Evolutionary conservation across 371 early-diverging fungal genomes (phyloP), one percentile per base, ranked within the genome.

Genomic region (Scutellospora calospora): DNA sequence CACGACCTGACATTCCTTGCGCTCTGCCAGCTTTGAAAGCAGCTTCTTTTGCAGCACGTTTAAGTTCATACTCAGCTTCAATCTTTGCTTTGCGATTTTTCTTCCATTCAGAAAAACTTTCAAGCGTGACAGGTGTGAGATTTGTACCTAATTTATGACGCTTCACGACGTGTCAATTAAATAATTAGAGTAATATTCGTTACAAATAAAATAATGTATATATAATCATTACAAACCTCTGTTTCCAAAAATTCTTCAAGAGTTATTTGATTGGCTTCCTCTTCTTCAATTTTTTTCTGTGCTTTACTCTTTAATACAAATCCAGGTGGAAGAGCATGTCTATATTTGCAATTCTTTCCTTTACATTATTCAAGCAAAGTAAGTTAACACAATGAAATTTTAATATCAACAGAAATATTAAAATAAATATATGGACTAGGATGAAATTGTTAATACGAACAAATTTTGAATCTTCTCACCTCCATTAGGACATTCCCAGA

Each of bases 401-500:
- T 33, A 6, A 41, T 27, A n/a, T 38, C n/a, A 54, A 51, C 5
- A 18, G 11, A 41, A 16, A 45, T 57, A n/a, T 12, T 86, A 83
- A 79, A n/a, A 80, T 27, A 38, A 63, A 54, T 25, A 51, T 33
- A 57, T 31, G 22, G n/a, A 77, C 4, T 29, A 41, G 25, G 5
- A n/a, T 25, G 51, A 33, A 31, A 8, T 16, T 59, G 22, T 8
- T 31, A 74, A 22, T 59, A 55, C 68, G 45, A 66, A 51, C 49
- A 59, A 16, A 35, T 51, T 63, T 27, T 38, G 14, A n/a, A 52
- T 52, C 59, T 38, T n/a, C 88, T 87, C 88, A 88, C 94, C 95
- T 82, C 95, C 96, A 81, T 95, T 94, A 6, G 98, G 99, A 87
- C 99, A 99, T 80, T 96, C 96, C 99, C 99, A 99, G 89, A 97